These are phyloP conservation scores for Pneumocystis wakefieldiae DNA, from an alignment of 1,139 yeast species.

Conservation along the genomic window DNA sequence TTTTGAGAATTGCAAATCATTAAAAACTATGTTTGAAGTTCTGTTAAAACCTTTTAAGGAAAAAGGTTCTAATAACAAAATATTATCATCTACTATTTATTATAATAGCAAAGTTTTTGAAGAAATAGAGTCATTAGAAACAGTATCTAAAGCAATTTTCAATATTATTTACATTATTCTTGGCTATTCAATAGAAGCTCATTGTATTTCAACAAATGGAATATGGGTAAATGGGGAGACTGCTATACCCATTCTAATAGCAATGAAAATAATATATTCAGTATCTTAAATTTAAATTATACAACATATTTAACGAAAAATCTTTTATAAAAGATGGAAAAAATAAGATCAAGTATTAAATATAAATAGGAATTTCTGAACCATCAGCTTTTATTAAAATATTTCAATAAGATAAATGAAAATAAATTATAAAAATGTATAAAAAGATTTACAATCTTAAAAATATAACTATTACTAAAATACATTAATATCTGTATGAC, in stretches of 20 bases:
- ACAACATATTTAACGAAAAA: background rate
- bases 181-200: background rate
- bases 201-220: background rate
- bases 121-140: background rate
- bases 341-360: too few relatives aligned
- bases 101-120: background rate
- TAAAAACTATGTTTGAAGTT: background rate
- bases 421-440: background rate
- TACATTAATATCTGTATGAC: background rate
- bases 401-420: background rate
- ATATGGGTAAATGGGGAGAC: background rate
- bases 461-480: background rate
- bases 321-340: background rate
- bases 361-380: too few relatives aligned
- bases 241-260: background rate
- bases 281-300: background rate
- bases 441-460: background rate
- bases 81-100: background rate
- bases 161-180: background rate
- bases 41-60: background rate
- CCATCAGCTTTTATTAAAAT: too few relatives aligned
- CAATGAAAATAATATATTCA: background rate
- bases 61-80: background rate
- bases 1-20: background rate
- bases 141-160: background rate